Conservation (phyloP, 2,329 filamentous ascomycete genomes). For the Fusarium pseudograminearum region DNA sequence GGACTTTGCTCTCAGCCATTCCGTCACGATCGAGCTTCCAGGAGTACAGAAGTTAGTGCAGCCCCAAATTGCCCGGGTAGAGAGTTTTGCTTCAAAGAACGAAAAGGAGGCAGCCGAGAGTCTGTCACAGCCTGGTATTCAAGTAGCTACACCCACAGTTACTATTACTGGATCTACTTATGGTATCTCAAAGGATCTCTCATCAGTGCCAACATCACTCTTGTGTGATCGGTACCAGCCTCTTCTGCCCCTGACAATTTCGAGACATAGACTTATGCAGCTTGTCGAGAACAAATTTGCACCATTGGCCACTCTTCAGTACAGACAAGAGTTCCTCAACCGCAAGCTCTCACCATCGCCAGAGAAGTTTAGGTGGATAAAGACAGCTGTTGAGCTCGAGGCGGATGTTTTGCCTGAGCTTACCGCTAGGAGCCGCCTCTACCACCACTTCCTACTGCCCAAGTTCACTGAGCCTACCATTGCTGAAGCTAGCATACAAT, state of each 20-base stretch:
- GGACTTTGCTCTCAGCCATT: conserved; percentile 57
- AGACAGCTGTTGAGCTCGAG: conserved; percentile 43
- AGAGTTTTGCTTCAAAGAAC: conserved; percentile 37
- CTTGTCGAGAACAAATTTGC: conserved; percentile 55
- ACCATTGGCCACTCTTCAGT: conserved; percentile 53
- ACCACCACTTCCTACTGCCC: conserved; percentile 50
- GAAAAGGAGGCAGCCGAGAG: conserved; percentile 22
- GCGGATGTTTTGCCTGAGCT: conserved; percentile 55
- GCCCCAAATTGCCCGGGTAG: conserved; percentile 41
- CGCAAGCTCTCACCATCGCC: conserved; percentile 24
- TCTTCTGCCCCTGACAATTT: conserved; percentile 52
- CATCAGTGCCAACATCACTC: conserved; percentile 50
- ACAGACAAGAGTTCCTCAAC: conserved; percentile 56
- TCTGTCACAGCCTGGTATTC: conserved; percentile 29
- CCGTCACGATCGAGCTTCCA: conserved; percentile 53
- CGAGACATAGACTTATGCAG: conserved; percentile 53
- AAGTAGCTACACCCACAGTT: conserved; percentile 51
- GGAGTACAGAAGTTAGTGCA: conserved; percentile 48
- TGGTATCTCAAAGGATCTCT: conserved; percentile 50
- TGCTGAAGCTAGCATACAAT: conserved; percentile 53
- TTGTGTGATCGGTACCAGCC: conserved; percentile 57
- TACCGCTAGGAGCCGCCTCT: conserved; percentile 54
- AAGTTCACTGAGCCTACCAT: conserved; percentile 49
- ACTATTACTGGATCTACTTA: conserved; percentile 57
- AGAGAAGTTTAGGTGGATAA: conserved; percentile 41